phyloP scores from a whole-genome alignment of 164 flowering plant species.

The Warburgia ugandensis region DNA sequence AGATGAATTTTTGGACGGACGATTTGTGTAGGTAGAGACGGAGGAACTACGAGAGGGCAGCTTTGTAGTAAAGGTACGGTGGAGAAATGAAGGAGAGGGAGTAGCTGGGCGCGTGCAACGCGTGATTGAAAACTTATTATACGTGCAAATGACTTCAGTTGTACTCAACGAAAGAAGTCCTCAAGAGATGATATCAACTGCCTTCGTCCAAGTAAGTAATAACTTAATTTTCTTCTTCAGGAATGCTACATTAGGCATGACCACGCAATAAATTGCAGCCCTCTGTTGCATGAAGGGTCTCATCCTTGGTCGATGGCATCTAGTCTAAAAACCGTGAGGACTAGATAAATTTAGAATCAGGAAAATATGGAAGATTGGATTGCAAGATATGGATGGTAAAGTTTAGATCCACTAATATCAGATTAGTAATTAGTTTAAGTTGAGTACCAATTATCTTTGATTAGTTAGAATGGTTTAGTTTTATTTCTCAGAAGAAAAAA shows the following conservation, averaged over 20 bases:
- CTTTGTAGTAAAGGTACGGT: conserved; percentile 18
- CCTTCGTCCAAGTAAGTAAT: conserved; percentile 13
- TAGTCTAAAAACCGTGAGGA: too few species aligned
- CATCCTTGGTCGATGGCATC: neutral
- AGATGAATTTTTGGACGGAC: too few species aligned
- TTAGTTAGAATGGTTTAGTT: too few species aligned
- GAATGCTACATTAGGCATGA: neutral
- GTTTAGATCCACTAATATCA: too few species aligned
- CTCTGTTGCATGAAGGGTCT: neutral
- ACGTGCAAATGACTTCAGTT: conserved; percentile 14
- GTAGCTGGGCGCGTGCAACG: conserved; percentile 18
- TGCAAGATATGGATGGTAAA: too few species aligned
- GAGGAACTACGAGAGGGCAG: conserved; percentile 12
- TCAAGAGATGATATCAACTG: conserved; percentile 14
- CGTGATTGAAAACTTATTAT: conserved; percentile 17
- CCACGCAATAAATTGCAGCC: neutral
- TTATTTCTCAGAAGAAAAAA: too few species aligned
- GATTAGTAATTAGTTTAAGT: too few species aligned
- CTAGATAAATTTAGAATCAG: too few species aligned
- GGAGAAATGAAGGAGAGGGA: conserved; percentile 6
- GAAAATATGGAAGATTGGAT: neutral
- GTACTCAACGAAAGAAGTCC: neutral
- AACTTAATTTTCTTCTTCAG: neutral
- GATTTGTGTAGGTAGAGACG: conserved; percentile 15
- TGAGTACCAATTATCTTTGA: too few species aligned